Base-by-base conservation (phyloP, 2,329 filamentous ascomycete genomes). In the Verticillium nonalfalfae region DNA sequence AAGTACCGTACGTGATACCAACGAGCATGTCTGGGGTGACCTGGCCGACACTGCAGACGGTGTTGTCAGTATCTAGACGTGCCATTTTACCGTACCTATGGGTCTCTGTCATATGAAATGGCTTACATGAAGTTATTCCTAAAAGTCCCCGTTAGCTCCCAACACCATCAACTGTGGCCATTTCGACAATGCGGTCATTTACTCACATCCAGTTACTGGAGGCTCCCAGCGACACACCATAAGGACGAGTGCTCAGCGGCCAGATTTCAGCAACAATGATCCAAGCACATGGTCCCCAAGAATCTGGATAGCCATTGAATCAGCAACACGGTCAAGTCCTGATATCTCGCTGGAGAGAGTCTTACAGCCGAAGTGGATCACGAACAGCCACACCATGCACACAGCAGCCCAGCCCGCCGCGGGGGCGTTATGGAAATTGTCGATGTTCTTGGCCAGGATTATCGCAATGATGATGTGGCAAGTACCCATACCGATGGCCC, bases 221-320 rank as follows among this genome's bases (percentile, higher is more conserved):
- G 1, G 87, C 87, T 15, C 87, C 89, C 0, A 93, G 76, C 0
- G 89, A 81, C 13, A 90, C 88, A 50, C 89, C 90, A 63, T 91
- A 90, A 0, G 90, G 83, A 2, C 89, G 82, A 10, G 85, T 86
- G 62, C 83, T 87, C 5, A 91, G 74, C 0, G 89, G 90, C 86
- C 87, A 93, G 52, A 93, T 85, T 73, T 92, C 90, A 2, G 88
- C 84, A 1, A 91, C 82, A 60, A 93, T 80, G 63, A 91, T 90
- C 90, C 90, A 92, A 0, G 86, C 83, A 67, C 85, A 88, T 2
- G 89, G 89, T 0, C 89, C 88, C 89, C 89, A 93, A 0, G 83
- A 86, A 13, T 52, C 70, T 90, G 35, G 9, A 10, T 13, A 90
- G 36, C 7, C 6, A 2, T 6, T 4, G 7, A 1, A 40, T 61